Conservation (phyloP, 106 monocot species). For the Dioscorea alata region DNA sequence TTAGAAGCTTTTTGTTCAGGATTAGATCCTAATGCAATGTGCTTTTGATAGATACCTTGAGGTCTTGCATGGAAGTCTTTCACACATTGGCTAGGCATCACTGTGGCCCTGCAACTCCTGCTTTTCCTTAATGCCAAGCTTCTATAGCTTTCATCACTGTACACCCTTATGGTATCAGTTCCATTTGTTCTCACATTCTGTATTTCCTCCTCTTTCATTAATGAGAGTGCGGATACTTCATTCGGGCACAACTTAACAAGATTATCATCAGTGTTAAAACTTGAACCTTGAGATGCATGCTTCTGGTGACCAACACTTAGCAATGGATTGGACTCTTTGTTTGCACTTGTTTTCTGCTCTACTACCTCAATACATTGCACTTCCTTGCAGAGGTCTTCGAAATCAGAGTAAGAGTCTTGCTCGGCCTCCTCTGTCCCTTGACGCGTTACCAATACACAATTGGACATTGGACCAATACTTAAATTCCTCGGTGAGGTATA, state of each 20-base stretch:
- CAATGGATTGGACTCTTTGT: constrained; percentile 1
- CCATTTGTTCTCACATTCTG: constrained; percentile 9
- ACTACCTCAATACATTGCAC: constrained; percentile 76
- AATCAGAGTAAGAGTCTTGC: constrained; percentile 14
- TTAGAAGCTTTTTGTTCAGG: no score
- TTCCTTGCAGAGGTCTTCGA: constrained; percentile 72
- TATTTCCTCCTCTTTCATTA: constrained; percentile 10
- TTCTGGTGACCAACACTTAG: constrained; percentile 14
- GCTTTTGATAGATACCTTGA: no score
- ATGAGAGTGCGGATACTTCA: not conserved
- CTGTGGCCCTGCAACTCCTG: constrained; percentile 39
- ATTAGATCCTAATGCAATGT: no score
- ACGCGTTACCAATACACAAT: not conserved
- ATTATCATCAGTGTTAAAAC: no score
- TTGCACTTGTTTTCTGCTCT: constrained; percentile 15
- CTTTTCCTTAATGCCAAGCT: constrained; percentile 29
- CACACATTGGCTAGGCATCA: constrained; percentile 9
- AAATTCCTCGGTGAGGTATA: constrained; percentile 1
- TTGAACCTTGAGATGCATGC: no score
- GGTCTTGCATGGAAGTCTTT: no score
- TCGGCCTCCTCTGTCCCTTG: constrained; percentile 19
- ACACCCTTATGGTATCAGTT: no score
- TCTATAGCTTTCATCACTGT: constrained; percentile 3
- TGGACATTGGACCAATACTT: not conserved
- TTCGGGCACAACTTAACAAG: no score